Percentiles rank a stretch among this genome's conserved stretches.
Evolutionary conservation across 805 yeast species (phyloP).

Genomic region (Vanderwaltozyma tropicalis): DNA sequence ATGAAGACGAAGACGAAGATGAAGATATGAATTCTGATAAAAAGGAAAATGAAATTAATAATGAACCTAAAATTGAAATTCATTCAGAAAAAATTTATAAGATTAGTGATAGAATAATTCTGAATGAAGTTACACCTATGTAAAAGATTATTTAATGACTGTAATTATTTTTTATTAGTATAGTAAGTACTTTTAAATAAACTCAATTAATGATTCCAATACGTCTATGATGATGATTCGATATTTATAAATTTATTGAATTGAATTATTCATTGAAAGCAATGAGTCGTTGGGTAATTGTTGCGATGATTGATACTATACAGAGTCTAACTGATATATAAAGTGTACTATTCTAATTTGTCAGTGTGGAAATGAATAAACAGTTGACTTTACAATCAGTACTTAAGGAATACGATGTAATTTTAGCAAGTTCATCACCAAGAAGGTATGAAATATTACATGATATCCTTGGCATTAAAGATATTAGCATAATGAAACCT

Average conservation of each 20-base stretch:
- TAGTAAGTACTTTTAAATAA: too few species aligned
- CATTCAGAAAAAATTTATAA: slow-evolving; percentile 16
- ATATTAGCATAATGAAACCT: slow-evolving; percentile 45
- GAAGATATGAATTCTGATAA: slow-evolving; percentile 2
- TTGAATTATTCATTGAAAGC: too few species aligned
- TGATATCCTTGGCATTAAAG: slow-evolving; percentile 40
- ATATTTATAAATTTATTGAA: too few species aligned
- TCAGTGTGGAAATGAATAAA: neutral
- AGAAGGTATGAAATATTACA: slow-evolving; percentile 63
- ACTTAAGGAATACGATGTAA: slow-evolving; percentile 27
- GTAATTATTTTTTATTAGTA: too few species aligned
- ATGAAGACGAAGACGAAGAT: slow-evolving; percentile 3
- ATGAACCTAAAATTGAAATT: slow-evolving; percentile 9
- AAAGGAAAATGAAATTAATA: slow-evolving; percentile 5
- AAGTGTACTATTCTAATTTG: too few species aligned
- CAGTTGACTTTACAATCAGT: neutral
- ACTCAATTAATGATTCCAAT: too few species aligned
- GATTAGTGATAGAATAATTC: slow-evolving; percentile 19
- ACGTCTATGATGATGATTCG: too few species aligned
- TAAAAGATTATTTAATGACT: slow-evolving; percentile 3
- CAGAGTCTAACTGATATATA: too few species aligned
- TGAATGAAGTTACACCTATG: slow-evolving; percentile 21
- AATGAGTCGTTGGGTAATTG: too few species aligned
- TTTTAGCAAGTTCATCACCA: slow-evolving; percentile 80
- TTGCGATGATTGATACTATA: too few species aligned